Evolutionary conservation across 2,329 filamentous ascomycete genomes (phyloP), one percentile per base, ranked within the genome.

Genomic region (Epichloe sibirici): DNA sequence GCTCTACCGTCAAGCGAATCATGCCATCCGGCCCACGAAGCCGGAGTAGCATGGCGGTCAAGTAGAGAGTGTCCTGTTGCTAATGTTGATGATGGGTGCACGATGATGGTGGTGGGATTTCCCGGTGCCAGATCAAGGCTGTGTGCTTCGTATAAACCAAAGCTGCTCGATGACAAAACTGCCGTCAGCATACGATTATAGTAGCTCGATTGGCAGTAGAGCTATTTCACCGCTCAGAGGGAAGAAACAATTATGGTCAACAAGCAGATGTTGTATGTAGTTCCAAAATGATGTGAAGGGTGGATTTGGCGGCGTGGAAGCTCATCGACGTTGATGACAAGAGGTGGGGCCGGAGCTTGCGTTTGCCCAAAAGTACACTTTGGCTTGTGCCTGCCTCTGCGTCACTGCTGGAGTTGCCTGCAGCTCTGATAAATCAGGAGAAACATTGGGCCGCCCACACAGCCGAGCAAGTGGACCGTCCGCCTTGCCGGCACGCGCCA

Each of bases 11-110:
- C 62, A 97, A 75, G 61, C 93, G 86, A 69, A 90, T 85, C 76
- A 93, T 93, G 73, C 93, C 93, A 73, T 96, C 90, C 58, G 88
- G 89, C 66, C 90, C 90, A 63, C 90, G 85, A 61, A 95, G 87
- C 68, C 90, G 82, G 53, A 96, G 75, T 64, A 95, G 77, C 82
- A 95, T 95, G 58, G 65, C 71, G 34, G 35, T 9, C 35, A 23
- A 17, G 17, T 4, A 21, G 13, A 38, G 65, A 64, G 45, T 53
- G 53, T 48, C 15, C 9, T 42, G 25, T 15, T 42, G 35, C 23
- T 35, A 38, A 42, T 44, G 38, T 38, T 17, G 35, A 45, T 8
- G 3, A 31, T 21, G 5, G 23, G 21, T 37, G n/a, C 39, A 28
- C 13, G 21, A 39, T 31, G 40, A 21, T 28, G 43, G 51, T 47